These are phyloP conservation scores for Daldinia sp. DNA, from an alignment of 2,329 filamentous ascomycete species.

Conservation along the genomic window DNA sequence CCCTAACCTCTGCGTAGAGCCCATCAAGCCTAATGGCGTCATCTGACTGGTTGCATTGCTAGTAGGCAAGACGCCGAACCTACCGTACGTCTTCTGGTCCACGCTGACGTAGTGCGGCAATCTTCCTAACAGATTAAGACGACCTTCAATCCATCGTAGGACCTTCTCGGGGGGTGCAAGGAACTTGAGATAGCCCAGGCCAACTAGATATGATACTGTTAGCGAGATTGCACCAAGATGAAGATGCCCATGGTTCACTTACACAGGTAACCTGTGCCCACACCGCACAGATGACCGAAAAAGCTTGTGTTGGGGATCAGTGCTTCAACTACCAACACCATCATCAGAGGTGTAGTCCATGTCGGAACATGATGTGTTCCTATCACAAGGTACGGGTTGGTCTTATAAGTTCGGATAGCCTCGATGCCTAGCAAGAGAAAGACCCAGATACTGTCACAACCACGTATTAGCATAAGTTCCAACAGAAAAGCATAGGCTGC, in stretches of 20 bases:
- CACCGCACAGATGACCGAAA: slow-evolving; percentile 84
- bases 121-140: slow-evolving; percentile 82
- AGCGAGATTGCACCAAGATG: slow-evolving; percentile 19
- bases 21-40: slow-evolving; percentile 68
- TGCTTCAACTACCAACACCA: slow-evolving; percentile 77
- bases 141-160: slow-evolving; percentile 86
- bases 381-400: slow-evolving; percentile 79
- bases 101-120: slow-evolving; percentile 93
- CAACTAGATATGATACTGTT: slow-evolving; percentile 62
- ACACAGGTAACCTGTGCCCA: slow-evolving; percentile 88
- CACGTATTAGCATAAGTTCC: slow-evolving; percentile 33
- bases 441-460: slow-evolving; percentile 79
- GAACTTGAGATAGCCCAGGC: slow-evolving; percentile 87
- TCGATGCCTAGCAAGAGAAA: slow-evolving; percentile 88
- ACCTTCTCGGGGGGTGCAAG: slow-evolving; percentile 89
- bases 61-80: slow-evolving; percentile 86
- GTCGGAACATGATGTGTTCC: slow-evolving; percentile 78
- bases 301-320: slow-evolving; percentile 84
- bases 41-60: slow-evolving; percentile 52
- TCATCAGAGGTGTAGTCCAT: slow-evolving; percentile 86
- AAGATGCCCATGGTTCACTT: slow-evolving; percentile 49
- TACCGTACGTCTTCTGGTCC: slow-evolving; percentile 93
- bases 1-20: slow-evolving; percentile 72
- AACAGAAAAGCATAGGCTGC: neutral
- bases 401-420: slow-evolving; percentile 82